Percentiles rank a stretch among this genome's conserved stretches.
Evolutionary conservation across 2,329 filamentous ascomycete species (phyloP).

Genomic region (Pseudocercospora fijiensis): DNA sequence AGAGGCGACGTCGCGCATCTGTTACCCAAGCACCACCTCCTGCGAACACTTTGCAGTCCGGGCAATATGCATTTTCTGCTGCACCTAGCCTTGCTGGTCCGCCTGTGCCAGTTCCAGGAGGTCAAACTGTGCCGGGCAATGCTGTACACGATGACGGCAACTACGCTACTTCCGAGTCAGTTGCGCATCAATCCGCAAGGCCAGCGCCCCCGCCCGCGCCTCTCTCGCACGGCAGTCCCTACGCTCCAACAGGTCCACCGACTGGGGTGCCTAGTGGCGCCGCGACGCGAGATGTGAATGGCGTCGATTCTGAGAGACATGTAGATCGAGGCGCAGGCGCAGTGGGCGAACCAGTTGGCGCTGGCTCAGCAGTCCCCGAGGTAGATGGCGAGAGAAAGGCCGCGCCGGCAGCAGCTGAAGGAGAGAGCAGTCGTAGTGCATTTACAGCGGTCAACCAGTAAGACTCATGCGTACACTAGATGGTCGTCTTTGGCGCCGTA

Average conservation of each 20-base stretch:
- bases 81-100: constrained; percentile 1
- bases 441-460: constrained; percentile 18
- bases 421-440: constrained; percentile 5
- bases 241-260: constrained; percentile 17
- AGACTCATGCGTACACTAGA: not conserved
- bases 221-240: constrained; percentile 26
- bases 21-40: constrained; percentile 15
- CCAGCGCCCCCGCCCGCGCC: constrained; percentile 11
- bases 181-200: not conserved
- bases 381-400: constrained; percentile 7
- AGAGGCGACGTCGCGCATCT: constrained; percentile 27
- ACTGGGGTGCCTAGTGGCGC: constrained; percentile 22
- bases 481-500: not conserved
- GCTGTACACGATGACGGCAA: constrained; percentile 17
- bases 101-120: constrained; percentile 18
- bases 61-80: constrained; percentile 9
- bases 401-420: constrained; percentile 1
- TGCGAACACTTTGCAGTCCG: constrained; percentile 19
- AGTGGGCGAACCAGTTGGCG: constrained; percentile 5
- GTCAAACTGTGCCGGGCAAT: constrained; percentile 19
- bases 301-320: constrained; percentile 6
- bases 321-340: not conserved
- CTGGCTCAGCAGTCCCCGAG: not conserved
- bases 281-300: constrained; percentile 7
- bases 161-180: constrained; percentile 10